A percentile compares a stretch with the other conserved stretches of the same genome.
phyloP scores from a whole-genome alignment of 257 asterid species.

The Striga asiatica region DNA sequence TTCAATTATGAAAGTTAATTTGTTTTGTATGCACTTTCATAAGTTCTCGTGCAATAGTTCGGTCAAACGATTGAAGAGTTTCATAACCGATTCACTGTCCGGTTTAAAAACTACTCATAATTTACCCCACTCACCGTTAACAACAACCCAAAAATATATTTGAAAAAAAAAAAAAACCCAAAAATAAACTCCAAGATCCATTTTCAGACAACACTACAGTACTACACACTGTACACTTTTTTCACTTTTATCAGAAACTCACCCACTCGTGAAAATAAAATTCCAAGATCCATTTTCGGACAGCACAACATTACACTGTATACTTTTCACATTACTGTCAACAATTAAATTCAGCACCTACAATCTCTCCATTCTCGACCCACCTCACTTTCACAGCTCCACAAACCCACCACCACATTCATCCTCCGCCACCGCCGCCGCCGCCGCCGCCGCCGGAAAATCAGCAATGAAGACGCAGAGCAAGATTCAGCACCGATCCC shows the following conservation, averaged over 20 bases:
- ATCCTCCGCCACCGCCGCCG: slow-evolving; percentile 8
- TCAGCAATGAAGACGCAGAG: slow-evolving; percentile 12
- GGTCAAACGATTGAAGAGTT: no score
- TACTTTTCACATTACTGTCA: no score
- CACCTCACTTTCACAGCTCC: background rate
- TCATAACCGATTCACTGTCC: no score
- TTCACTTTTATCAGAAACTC: background rate
- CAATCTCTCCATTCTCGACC: background rate
- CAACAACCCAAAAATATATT: no score
- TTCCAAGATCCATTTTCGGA: no score
- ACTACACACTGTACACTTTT: background rate
- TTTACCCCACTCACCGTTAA: no score
- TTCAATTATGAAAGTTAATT: no score
- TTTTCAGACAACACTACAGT: background rate
- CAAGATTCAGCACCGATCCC: slow-evolving; percentile 3
- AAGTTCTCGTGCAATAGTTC: no score
- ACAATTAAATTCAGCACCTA: no score
- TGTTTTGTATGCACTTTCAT: no score
- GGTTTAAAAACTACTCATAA: no score
- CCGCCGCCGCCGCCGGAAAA: slow-evolving; percentile 9
- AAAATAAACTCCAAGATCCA: background rate
- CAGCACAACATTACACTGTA: no score
- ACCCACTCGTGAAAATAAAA: background rate
- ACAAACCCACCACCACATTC: background rate
- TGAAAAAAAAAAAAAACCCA: background rate